A percentile compares a stretch with the other conserved stretches of the same genome.
These are phyloP conservation scores for Ophiostoma sp. DNA, from an alignment of 2,329 filamentous ascomycete species.

Conservation along the genomic window DNA sequence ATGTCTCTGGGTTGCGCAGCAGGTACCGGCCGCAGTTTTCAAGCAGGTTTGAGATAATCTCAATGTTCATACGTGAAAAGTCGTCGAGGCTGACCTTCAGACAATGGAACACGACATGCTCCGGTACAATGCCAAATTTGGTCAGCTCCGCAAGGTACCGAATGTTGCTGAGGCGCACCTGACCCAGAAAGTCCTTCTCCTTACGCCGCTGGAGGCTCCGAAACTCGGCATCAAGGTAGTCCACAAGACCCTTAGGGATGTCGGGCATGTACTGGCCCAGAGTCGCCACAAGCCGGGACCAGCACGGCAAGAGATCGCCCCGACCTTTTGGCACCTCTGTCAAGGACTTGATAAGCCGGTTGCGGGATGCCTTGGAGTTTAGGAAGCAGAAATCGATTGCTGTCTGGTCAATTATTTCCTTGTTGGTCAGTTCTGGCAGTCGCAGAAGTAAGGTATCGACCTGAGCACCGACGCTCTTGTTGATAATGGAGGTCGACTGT, in stretches of 20 bases:
- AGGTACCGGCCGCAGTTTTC: constrained; percentile 96
- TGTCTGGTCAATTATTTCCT: constrained; percentile 84
- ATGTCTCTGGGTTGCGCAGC: constrained; percentile 85
- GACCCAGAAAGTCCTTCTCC: constrained; percentile 93
- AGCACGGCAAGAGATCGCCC: constrained; percentile 82
- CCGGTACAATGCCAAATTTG: constrained; percentile 95
- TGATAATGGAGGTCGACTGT: constrained; percentile 87
- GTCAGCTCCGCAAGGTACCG: constrained; percentile 97
- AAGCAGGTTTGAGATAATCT: constrained; percentile 91
- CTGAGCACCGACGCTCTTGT: constrained; percentile 95
- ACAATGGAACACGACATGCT: constrained; percentile 98
- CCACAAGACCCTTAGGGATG: constrained; percentile 83
- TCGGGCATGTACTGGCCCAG: constrained; percentile 91
- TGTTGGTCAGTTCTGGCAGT: constrained; percentile 85
- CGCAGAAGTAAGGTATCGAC: constrained; percentile 84
- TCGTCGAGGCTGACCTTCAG: constrained; percentile 96
- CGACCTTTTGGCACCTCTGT: constrained; percentile 94
- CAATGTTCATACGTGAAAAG: constrained; percentile 98
- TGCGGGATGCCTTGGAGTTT: constrained; percentile 96
- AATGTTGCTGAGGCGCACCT: constrained; percentile 88
- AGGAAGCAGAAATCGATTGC: constrained; percentile 97
- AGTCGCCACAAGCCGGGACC: constrained; percentile 88
- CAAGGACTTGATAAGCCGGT: constrained; percentile 84
- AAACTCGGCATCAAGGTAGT: constrained; percentile 93
- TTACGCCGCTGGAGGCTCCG: constrained; percentile 94